Evolutionary conservation across 1,284 basidiomycete genomes (phyloP), one percentile per base, ranked within the genome.

Genomic region (Pyrrhoderma noxium): DNA sequence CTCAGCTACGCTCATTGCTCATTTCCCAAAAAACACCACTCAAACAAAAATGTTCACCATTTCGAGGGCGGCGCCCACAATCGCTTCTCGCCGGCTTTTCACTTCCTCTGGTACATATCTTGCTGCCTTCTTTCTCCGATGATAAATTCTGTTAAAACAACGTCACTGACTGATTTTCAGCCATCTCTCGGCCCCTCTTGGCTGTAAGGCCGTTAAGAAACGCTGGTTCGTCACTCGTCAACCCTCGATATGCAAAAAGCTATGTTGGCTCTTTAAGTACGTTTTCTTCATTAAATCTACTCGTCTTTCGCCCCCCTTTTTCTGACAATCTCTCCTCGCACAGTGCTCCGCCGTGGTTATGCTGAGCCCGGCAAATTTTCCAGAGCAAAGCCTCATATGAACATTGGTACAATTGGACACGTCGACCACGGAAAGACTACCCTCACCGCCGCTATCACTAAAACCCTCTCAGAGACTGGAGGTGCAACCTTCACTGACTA

Each of bases 401-500:
- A 95, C 75, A 92, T 95, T 65, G 92, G 92, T 60, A 95, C 92
- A 53, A 94, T 95, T 64, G 91, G 89, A 61, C 92, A 94, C 65
- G 92, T 95, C 67, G 92, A 94, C 69, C 91, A 94, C 66, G 91
- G 92, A 58, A 94, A 89, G 76, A 99, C 96, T 11, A 99, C 96
- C 1, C 75, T 99, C 60, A 99, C 96, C 8, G 96, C 96, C 47
- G 94, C 96, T 56, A 99, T 99, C 68, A 99, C 96, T 64, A 99
- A 93, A 70, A 89, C 94, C 56, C 82, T 99, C 52, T 73, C 95
- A 37, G 79, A 85, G 59, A 67, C 68, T 55, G 85, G 88, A 59
- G 89, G 86, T 51, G 94, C 93, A 59, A 93, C 87, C 68, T 99
- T 99, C 71, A 89, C 96, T 59, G 95, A 95, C 78, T 99, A 99